These are phyloP conservation scores for Capsicum baccatum DNA, from an alignment of 257 asterid genomes.

Conservation along the genomic window DNA sequence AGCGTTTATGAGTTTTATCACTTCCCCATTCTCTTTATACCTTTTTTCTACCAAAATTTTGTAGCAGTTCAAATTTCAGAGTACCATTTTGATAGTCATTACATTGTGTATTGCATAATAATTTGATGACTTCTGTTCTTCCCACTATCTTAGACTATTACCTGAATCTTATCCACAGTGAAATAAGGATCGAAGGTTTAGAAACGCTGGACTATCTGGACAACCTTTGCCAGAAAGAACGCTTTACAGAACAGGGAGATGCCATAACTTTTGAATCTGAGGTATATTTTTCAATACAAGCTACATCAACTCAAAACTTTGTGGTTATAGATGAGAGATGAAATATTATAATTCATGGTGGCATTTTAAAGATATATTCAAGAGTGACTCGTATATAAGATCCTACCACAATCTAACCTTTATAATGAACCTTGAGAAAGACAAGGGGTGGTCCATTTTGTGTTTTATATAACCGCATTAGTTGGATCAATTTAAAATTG, in stretches of 20 bases:
- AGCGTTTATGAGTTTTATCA: background rate
- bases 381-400: background rate
- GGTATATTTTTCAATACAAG: conserved; percentile 48
- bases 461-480: background rate
- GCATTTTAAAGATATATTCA: conserved; percentile 1
- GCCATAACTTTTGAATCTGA: conserved; percentile 95
- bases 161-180: conserved; percentile 53
- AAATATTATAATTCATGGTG: background rate
- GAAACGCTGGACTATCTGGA: conserved; percentile 94
- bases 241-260: conserved; percentile 94
- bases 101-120: background rate
- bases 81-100: background rate
- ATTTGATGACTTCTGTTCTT: conserved; percentile 3
- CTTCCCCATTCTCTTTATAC: background rate
- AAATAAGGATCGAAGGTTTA: conserved; percentile 89
- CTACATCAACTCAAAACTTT: conserved; percentile 15
- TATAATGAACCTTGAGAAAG: background rate
- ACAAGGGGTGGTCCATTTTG: background rate
- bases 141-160: background rate
- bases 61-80: background rate
- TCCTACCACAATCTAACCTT: background rate
- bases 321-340: conserved; percentile 12
- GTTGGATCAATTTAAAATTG: background rate
- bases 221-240: conserved; percentile 75
- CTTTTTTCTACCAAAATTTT: background rate